Conservation (phyloP, 352 stramenopile genomes). For the Phytophthora tentaculata region DNA sequence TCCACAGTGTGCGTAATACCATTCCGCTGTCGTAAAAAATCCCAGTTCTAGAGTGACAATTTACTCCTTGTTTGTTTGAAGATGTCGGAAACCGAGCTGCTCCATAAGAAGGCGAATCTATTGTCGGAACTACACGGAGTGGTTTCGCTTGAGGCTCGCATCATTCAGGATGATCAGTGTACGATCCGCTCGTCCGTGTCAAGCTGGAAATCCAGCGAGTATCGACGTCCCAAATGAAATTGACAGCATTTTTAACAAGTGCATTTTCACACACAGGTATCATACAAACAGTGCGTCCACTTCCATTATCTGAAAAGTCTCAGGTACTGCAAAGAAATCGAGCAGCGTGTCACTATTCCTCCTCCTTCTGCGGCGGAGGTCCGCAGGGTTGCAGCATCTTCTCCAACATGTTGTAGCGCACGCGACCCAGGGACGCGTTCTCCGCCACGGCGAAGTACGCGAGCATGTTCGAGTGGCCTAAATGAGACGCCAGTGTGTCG, state of each 20-base stretch:
- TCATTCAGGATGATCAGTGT: constrained; percentile 69
- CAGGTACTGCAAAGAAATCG: background rate
- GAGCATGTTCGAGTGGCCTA: constrained; percentile 98
- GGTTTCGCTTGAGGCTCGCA: constrained; percentile 53
- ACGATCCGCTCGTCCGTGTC: constrained; percentile 74
- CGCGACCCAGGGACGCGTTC: constrained; percentile 96
- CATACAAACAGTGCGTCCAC: background rate
- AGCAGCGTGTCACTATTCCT: constrained; percentile 52
- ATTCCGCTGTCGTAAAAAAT: background rate
- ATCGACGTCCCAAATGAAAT: constrained; percentile 11
- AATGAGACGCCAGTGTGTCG: constrained; percentile 96
- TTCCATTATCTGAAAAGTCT: background rate
- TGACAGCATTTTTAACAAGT: too few species aligned
- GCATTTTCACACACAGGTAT: background rate
- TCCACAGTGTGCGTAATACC: constrained; percentile 42
- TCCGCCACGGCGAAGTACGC: constrained; percentile 97
- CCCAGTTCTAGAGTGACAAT: background rate
- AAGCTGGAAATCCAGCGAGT: constrained; percentile 66
- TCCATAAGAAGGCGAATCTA: constrained; percentile 58
- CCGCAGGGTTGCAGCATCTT: constrained; percentile 88
- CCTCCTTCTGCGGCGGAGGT: constrained; percentile 73
- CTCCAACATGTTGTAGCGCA: constrained; percentile 62
- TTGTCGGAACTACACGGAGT: constrained; percentile 64
- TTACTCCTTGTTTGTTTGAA: constrained; percentile 16
- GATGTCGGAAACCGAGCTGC: constrained; percentile 60